A percentile compares a stretch with the other conserved stretches of the same genome.
Evolutionary conservation across 2,329 filamentous ascomycete genomes (phyloP).

Genomic region (Xylariaceae sp.): DNA sequence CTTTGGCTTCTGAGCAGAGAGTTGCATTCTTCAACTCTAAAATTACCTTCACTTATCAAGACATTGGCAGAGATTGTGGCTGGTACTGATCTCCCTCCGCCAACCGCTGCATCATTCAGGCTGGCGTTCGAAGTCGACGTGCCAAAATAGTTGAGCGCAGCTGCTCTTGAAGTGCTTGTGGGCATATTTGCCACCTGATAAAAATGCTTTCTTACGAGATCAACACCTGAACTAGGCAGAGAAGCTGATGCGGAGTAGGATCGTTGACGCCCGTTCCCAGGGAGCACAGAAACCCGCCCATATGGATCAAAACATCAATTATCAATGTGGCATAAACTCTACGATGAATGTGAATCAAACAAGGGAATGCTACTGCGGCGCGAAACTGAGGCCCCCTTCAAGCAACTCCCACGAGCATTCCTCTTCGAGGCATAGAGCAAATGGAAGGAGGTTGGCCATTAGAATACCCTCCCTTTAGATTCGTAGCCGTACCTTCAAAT

Average conservation of each 20-base stretch:
- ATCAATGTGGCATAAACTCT: background rate
- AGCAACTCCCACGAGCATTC: slow-evolving; percentile 10
- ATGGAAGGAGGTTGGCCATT: slow-evolving; percentile 1
- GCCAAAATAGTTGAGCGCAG: background rate
- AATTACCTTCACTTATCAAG: no score
- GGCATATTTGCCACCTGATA: background rate
- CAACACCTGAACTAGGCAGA: background rate
- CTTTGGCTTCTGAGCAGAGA: no score
- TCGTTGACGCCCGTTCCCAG: slow-evolving; percentile 17
- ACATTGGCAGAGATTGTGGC: no score
- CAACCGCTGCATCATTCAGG: background rate
- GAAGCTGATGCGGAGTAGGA: slow-evolving; percentile 1
- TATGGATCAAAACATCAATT: no score
- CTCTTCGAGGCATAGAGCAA: slow-evolving; percentile 7
- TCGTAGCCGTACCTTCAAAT: slow-evolving; percentile 13
- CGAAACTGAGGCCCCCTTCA: background rate
- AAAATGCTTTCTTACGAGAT: background rate
- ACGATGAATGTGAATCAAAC: slow-evolving; percentile 7
- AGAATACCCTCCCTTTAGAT: slow-evolving; percentile 8
- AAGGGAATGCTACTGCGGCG: background rate
- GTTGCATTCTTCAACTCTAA: no score
- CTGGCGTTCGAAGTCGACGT: background rate
- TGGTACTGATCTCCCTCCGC: no score
- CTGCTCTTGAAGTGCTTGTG: background rate
- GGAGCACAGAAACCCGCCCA: background rate